Conservation (phyloP, 805 yeast genomes). For the Barnettozyma salicaria region DNA sequence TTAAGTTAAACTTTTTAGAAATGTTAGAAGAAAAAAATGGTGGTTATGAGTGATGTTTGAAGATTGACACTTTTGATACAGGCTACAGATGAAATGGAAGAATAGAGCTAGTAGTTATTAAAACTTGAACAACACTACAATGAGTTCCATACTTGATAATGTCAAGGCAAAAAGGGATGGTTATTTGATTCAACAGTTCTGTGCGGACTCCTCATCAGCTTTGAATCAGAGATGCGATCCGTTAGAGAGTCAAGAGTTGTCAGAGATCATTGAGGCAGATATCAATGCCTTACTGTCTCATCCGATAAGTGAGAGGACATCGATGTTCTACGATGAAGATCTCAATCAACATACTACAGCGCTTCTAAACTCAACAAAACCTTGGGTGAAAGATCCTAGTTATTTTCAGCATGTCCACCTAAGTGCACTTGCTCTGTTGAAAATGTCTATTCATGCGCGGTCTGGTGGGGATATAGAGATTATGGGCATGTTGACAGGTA, state of each 20-base stretch:
- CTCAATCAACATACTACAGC: slow-evolving; percentile 11
- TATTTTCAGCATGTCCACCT: slow-evolving; percentile 59
- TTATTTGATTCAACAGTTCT: slow-evolving; percentile 6
- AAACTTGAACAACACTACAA: neutral
- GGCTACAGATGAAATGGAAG: neutral
- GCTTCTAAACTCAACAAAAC: slow-evolving; percentile 29
- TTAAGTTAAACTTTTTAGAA: no score
- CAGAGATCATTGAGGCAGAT: slow-evolving; percentile 14
- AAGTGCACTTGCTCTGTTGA: slow-evolving; percentile 64
- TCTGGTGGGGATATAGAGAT: slow-evolving; percentile 84
- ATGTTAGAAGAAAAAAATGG: no score
- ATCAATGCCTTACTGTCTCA: slow-evolving; percentile 12
- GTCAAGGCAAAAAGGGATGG: slow-evolving; percentile 13
- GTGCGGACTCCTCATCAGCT: neutral
- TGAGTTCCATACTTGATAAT: slow-evolving; percentile 3
- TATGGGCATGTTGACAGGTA: slow-evolving; percentile 94
- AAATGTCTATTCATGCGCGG: slow-evolving; percentile 76
- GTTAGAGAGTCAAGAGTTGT: slow-evolving; percentile 4
- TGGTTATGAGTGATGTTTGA: no score
- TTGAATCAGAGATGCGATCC: neutral
- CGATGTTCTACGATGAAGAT: slow-evolving; percentile 14
- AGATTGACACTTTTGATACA: neutral
- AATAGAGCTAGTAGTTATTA: neutral
- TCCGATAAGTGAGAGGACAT: slow-evolving; percentile 15
- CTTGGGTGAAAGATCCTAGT: slow-evolving; percentile 53